Evolutionary conservation across 352 stramenopile species (phyloP), one percentile per base, ranked within the genome.

Genomic region (Phytophthora chlamydospora): DNA sequence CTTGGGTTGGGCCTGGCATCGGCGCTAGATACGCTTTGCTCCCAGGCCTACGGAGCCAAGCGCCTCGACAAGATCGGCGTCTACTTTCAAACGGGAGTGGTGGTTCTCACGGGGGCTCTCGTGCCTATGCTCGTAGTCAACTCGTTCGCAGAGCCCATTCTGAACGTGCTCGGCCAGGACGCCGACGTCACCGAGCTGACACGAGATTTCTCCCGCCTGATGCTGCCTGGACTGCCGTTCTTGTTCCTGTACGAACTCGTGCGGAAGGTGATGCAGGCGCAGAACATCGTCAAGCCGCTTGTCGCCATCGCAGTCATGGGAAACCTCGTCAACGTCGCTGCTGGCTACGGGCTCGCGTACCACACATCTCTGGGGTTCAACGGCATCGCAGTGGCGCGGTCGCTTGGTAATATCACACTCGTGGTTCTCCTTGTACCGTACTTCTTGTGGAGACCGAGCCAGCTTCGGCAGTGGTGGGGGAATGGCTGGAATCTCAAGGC

Each of bases 171-270:
- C 1, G 68, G 75, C 0, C 76, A 85, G 42, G 40, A 84, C 14
- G 46, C 52, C 0, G 60, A 77, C 12, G 77, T 96, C 32, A 71
- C 87, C 1, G 16, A 59, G 6, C 60, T 83, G 48, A 73, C 83
- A 0, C 76, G 76, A 29, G 55, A 85, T 1, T 93, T 91, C 6
- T 79, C 74, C 5, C 35, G 83, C 5, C 82, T 89, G 59, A 72
- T 76, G 40, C 46, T 95, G 2, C 72, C 71, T 2, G 78, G 83
- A 34, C 32, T 83, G 34, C 84, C 86, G 31, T 90, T 87, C 44
- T 39, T 91, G 6, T 95, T 90, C 39, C 55, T 78, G 1, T 96
- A 91, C 59, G 85, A 96, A 62, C 59, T 93, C 9, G 54, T 93
- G 4, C 77, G 85, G 39, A 93, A 92, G 54, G 68, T 87, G 13